These are phyloP conservation scores for Serpula lacrymans DNA, from an alignment of 768 basidiomycete species.

Conservation along the genomic window DNA sequence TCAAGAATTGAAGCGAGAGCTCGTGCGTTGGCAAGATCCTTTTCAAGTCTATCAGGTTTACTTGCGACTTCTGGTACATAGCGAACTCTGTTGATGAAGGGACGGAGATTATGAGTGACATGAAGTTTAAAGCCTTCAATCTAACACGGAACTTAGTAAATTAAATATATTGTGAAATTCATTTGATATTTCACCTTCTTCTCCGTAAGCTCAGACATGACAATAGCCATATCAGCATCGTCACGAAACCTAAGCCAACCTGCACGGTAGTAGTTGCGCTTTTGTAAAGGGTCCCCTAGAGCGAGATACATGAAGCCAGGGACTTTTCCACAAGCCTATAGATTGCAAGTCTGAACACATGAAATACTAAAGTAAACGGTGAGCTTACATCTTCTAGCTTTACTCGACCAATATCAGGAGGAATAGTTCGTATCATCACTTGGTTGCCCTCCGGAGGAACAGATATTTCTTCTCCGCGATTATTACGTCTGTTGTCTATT, in stretches of 20 bases:
- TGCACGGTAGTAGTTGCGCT: conserved; percentile 90
- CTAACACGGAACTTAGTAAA: conserved; percentile 36
- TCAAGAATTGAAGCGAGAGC: conserved; percentile 72
- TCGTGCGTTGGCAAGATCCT: conserved; percentile 77
- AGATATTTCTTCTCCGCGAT: conserved; percentile 68
- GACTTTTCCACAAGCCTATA: conserved; percentile 69
- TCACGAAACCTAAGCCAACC: conserved; percentile 90
- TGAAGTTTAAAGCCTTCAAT: conserved; percentile 95
- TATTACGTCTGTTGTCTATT: conserved; percentile 43
- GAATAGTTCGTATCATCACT: conserved; percentile 93
- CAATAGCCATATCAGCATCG: conserved; percentile 75
- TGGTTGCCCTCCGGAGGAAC: conserved; percentile 79
- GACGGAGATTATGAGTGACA: conserved; percentile 75
- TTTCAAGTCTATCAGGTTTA: conserved; percentile 73
- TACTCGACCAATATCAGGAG: conserved; percentile 85
- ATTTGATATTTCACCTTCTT: conserved; percentile 70
- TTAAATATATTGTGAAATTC: conserved; percentile 1
- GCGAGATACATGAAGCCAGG: conserved; percentile 88
- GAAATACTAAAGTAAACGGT: conserved; percentile 4
- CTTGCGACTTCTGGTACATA: conserved; percentile 81
- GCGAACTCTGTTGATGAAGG: conserved; percentile 75
- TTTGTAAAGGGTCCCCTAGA: conserved; percentile 87
- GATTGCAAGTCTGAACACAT: conserved; percentile 6
- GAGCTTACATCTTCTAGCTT: conserved; percentile 82
- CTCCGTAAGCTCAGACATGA: conserved; percentile 73